These are phyloP conservation scores for Acer negundo DNA, from an alignment of 345 rosid genomes.

Conservation along the genomic window DNA sequence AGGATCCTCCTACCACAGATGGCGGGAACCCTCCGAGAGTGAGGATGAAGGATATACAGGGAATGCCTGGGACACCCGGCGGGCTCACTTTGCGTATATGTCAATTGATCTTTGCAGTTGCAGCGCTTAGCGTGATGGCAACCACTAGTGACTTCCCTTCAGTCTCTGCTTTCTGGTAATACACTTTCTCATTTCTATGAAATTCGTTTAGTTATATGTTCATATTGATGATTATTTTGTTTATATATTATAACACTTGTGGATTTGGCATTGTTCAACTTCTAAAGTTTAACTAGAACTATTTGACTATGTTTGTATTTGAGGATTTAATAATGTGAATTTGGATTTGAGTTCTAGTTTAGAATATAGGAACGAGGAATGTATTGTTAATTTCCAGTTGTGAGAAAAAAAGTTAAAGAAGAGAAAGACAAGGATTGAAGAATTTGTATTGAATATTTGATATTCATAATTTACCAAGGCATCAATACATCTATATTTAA, in stretches of 20 bases:
- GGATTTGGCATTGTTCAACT: neutral
- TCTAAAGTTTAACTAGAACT: neutral
- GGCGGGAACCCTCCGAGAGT: constrained; percentile 52
- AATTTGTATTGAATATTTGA: too few relatives aligned
- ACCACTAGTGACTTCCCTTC: constrained; percentile 74
- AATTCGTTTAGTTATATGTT: constrained; percentile 4
- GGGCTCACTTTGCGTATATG: constrained; percentile 57
- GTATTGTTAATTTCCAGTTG: too few relatives aligned
- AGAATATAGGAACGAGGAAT: neutral
- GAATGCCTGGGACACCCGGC: constrained; percentile 74
- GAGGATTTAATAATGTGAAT: neutral
- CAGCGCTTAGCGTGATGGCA: constrained; percentile 65
- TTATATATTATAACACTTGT: neutral
- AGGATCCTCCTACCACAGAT: constrained; percentile 56
- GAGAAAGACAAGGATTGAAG: too few relatives aligned
- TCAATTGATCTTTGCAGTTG: constrained; percentile 67
- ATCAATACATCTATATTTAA: too few relatives aligned
- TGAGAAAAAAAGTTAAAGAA: too few relatives aligned
- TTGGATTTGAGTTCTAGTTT: neutral
- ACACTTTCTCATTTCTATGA: neutral
- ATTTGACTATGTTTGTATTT: neutral
- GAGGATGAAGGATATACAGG: constrained; percentile 73
- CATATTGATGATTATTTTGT: neutral
- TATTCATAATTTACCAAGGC: too few relatives aligned
- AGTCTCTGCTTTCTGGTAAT: constrained; percentile 70